phyloP scores from a whole-genome alignment of 331 rosid species.

The Quercus lobata region DNA sequence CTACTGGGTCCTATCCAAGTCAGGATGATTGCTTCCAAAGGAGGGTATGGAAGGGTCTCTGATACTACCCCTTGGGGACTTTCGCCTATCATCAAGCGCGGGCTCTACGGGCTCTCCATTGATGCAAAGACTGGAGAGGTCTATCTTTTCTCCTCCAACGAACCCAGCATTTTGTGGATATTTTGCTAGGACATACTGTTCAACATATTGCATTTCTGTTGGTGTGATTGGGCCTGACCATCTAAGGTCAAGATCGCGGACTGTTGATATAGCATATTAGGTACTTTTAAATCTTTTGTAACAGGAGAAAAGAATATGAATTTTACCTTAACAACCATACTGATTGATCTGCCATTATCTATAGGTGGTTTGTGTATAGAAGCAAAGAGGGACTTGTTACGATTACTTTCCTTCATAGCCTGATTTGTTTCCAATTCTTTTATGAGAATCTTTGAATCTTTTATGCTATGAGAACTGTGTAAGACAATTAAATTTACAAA shows the following conservation, averaged over 20 bases:
- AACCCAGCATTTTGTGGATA: conserved; percentile 70
- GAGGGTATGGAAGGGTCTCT: conserved; percentile 50
- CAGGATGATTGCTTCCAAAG: conserved; percentile 64
- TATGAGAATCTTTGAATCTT: conserved; percentile 8
- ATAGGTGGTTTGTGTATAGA: conserved; percentile 20
- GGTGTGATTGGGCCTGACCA: conserved; percentile 54
- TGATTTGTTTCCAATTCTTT: conserved; percentile 21
- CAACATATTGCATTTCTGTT: conserved; percentile 46
- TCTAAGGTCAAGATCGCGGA: conserved; percentile 36
- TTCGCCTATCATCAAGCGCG: conserved; percentile 39
- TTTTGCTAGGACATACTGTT: conserved; percentile 41
- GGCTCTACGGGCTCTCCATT: conserved; percentile 54
- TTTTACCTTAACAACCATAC: conserved; percentile 40
- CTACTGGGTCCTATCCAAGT: conserved; percentile 61
- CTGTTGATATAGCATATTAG: conserved; percentile 26
- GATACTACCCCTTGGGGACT: conserved; percentile 43
- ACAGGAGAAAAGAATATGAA: neutral
- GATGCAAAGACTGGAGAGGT: conserved; percentile 61
- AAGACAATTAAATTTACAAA: conserved; percentile 11
- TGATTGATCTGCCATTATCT: conserved; percentile 37
- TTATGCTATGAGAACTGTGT: neutral
- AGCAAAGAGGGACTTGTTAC: conserved; percentile 16
- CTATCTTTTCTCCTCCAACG: conserved; percentile 62
- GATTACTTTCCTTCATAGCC: conserved; percentile 28
- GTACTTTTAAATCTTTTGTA: neutral